These are phyloP conservation scores for Gaeumannomyces tritici DNA, from an alignment of 2,329 filamentous ascomycete genomes.

Conservation along the genomic window DNA sequence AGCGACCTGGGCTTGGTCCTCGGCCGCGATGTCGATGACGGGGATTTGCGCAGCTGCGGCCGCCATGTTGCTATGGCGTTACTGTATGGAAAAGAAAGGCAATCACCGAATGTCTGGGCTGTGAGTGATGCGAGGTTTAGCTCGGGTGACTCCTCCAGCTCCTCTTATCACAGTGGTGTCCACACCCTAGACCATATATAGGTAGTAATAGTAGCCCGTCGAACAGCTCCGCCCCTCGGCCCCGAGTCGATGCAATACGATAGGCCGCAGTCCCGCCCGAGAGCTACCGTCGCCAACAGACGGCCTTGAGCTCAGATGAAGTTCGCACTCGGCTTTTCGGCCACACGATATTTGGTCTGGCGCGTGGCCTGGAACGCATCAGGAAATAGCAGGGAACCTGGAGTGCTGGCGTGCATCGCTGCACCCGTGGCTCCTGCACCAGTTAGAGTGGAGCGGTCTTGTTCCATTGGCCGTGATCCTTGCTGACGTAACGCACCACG, in stretches of 20 bases:
- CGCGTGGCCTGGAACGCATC: too few relatives aligned
- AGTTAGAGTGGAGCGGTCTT: too few relatives aligned
- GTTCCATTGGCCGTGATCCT: neutral
- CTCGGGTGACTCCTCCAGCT: neutral
- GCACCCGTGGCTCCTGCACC: too few relatives aligned
- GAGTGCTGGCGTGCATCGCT: neutral
- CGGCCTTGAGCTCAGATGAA: too few relatives aligned
- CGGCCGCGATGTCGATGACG: constrained; percentile 67
- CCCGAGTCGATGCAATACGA: neutral
- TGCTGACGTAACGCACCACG: neutral
- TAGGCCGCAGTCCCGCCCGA: neutral
- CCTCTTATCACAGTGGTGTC: neutral
- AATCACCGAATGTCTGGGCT: too few relatives aligned
- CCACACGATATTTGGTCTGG: too few relatives aligned
- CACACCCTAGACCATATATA: too few relatives aligned
- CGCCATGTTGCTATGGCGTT: neutral
- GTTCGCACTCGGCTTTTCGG: too few relatives aligned
- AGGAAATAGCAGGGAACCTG: neutral
- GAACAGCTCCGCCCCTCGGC: neutral
- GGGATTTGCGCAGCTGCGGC: constrained; percentile 50
- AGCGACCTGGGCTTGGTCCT: constrained; percentile 45
- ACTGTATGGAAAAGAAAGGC: neutral
- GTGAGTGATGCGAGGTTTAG: too few relatives aligned
- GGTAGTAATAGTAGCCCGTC: neutral
- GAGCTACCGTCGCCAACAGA: neutral